Percentiles rank a stretch among this genome's conserved stretches.
phyloP scores from a whole-genome alignment of 73 alveolate genomes.

The Tetrahymena elliotti region DNA sequence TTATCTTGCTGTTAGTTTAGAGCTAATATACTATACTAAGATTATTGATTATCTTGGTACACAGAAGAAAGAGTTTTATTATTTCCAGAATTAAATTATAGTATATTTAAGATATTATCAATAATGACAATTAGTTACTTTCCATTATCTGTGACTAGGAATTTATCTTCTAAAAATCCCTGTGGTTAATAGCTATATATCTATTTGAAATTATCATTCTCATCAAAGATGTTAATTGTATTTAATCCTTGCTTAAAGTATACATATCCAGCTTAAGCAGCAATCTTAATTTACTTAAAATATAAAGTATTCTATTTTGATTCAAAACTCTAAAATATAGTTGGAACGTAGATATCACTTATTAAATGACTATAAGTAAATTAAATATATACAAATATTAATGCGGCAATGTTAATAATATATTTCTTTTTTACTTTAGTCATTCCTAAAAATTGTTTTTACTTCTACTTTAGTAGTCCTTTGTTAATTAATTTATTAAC shows the following conservation, averaged over 20 bases:
- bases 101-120: too few species aligned
- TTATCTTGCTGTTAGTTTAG: background rate
- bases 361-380: too few species aligned
- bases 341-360: background rate
- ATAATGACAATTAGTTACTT: background rate
- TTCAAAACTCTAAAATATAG: background rate
- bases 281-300: background rate
- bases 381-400: too few species aligned
- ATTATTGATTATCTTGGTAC: background rate
- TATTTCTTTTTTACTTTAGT: too few species aligned
- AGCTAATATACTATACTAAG: background rate
- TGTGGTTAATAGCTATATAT: background rate
- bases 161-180: background rate
- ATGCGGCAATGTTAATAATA: too few species aligned
- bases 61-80: background rate
- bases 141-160: background rate
- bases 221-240: background rate
- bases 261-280: background rate
- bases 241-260: background rate
- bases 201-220: too few species aligned
- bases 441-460: too few species aligned
- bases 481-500: too few species aligned
- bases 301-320: background rate
- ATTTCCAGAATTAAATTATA: too few species aligned
- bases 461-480: too few species aligned